Conservation (phyloP, 495 filamentous ascomycete genomes). For the Evernia prunastri region DNA sequence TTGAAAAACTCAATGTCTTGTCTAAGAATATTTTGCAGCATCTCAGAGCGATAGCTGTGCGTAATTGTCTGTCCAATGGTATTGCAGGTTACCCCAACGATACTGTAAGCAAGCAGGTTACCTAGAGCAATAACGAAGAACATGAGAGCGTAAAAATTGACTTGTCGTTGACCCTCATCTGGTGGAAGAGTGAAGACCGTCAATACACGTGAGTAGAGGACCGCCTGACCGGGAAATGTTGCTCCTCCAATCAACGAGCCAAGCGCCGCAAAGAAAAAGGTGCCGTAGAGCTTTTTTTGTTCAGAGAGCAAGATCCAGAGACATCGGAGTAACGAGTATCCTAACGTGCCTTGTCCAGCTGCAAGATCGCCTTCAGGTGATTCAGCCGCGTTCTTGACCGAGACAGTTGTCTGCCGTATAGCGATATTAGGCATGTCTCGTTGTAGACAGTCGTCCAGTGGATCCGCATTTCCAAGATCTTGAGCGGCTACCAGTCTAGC, state of each 20-base stretch:
- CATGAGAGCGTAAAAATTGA: background rate
- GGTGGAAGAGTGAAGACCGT: slow-evolving; percentile 25
- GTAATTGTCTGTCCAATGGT: background rate
- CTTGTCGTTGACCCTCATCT: background rate
- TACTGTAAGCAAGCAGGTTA: background rate
- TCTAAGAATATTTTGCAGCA: background rate
- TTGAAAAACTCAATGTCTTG: background rate
- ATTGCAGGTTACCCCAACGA: background rate
- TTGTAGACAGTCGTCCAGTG: no score
- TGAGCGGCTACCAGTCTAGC: slow-evolving; percentile 12
- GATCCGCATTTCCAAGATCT: background rate
- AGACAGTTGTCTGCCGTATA: no score
- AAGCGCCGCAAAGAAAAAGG: background rate
- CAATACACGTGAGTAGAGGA: slow-evolving; percentile 34
- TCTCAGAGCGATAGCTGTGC: background rate
- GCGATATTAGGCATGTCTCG: no score
- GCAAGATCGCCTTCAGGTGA: no score
- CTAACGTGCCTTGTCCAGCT: background rate
- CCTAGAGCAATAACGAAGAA: background rate
- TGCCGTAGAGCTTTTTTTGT: background rate
- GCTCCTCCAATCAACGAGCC: slow-evolving; percentile 1
- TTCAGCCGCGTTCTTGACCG: no score
- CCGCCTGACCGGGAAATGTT: slow-evolving; percentile 32
- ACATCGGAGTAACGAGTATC: background rate
- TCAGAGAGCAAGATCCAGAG: background rate